Base-by-base conservation (phyloP, 352 stramenopile genomes). In the Globisporangium ultimum region DNA sequence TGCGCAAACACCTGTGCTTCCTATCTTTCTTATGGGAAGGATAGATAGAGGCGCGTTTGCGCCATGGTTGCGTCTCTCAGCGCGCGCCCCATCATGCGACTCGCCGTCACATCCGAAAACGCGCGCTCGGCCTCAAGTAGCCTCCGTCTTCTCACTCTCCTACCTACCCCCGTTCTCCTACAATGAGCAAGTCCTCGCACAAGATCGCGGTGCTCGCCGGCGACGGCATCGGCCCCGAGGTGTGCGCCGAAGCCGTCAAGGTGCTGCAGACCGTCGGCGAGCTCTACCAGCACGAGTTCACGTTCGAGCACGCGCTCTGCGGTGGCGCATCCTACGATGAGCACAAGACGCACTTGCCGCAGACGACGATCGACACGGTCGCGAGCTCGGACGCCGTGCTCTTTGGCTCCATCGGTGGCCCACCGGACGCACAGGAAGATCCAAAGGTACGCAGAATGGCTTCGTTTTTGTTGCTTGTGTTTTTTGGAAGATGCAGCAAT, bases 201-300 rank as follows among this genome's bases (percentile, higher is more conserved):
- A 89, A 90, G 67, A 96, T 99, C 60, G 98, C 97, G 12, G 81
- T 99, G 55, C 86, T 99, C 21, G 87, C 97, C 0, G 97, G 97
- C 58, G 97, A 99, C 79, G 97, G 97, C 58, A 99, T 99, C 72
- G 97, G 97, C n/a, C 97, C 97, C 9, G 97, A 99, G 78, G 98
- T 99, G 41, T 98, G 96, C 58, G 74, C 68, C 18, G 91, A 98
- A 55, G 97, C 95, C 36, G 93, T 98, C 57, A 76, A 86, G 13
- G 96, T 97, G 34, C 77, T 99, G 12, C 59, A 82, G 55, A 87
- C 91, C 4, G 70, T 97, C 9, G 87, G 76, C 22, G 71, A 70
- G 56, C 79, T 96, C 49, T 95, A 72, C 60, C 72, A 85, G 49
- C 97, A 98, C 65, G 66, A 96, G 63, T 96, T 99, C 45, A 71